phyloP scores from a whole-genome alignment of 2,329 filamentous ascomycete genomes.

The Hymenoscyphus scutula region DNA sequence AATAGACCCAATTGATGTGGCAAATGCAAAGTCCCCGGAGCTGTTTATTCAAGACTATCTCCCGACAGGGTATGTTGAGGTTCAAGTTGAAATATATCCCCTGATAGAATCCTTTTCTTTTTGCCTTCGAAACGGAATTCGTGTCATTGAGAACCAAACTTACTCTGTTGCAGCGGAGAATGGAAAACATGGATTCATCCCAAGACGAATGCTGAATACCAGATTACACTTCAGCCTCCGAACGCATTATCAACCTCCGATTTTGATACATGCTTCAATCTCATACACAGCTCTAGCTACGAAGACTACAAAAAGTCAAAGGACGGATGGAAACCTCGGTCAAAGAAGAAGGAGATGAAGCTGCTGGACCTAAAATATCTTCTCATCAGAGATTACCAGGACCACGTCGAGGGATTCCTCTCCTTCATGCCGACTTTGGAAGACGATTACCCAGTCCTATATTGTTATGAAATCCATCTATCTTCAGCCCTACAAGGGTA shows the following conservation, averaged over 20 bases:
- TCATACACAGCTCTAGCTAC: constrained; percentile 63
- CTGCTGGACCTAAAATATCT: constrained; percentile 67
- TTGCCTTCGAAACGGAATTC: neutral
- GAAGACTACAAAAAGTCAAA: constrained; percentile 62
- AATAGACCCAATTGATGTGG: constrained; percentile 43
- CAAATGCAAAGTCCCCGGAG: constrained; percentile 47
- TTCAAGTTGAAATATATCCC: too few species aligned
- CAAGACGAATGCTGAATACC: constrained; percentile 41
- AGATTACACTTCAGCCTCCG: constrained; percentile 44
- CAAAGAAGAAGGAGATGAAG: constrained; percentile 67
- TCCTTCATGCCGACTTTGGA: constrained; percentile 74
- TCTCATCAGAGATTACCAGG: constrained; percentile 47
- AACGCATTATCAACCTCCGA: constrained; percentile 43
- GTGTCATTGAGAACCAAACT: neutral
- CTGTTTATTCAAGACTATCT: constrained; percentile 51
- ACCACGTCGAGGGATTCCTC: constrained; percentile 52
- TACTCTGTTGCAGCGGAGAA: constrained; percentile 7
- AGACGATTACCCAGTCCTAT: constrained; percentile 63
- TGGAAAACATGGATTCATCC: constrained; percentile 51
- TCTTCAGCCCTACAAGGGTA: constrained; percentile 53
- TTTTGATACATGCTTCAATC: constrained; percentile 50
- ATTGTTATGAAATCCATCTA: constrained; percentile 79
- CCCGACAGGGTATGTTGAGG: constrained; percentile 43
- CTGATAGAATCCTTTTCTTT: neutral
- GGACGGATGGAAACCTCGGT: constrained; percentile 58